phyloP scores from a whole-genome alignment of 2,329 filamentous ascomycete genomes.

The Pyrenophora seminiperda region DNA sequence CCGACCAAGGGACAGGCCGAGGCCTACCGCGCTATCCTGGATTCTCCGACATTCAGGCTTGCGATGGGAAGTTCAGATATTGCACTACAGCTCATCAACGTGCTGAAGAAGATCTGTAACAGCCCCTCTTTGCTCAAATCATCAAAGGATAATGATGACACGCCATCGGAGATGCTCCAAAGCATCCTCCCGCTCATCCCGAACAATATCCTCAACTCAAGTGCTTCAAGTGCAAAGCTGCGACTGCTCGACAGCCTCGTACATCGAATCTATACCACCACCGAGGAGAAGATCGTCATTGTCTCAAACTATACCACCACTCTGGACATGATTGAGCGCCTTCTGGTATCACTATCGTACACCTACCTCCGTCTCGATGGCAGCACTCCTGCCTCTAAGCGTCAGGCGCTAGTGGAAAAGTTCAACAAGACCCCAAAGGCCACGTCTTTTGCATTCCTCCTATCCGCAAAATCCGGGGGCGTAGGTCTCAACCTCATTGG shows the following conservation, averaged over 20 bases:
- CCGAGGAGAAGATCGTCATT: conserved; percentile 72
- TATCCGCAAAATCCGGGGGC: conserved; percentile 74
- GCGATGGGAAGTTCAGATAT: conserved; percentile 66
- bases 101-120: conserved; percentile 77
- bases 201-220: conserved; percentile 59
- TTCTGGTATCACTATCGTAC: conserved; percentile 65
- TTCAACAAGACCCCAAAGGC: conserved; percentile 67
- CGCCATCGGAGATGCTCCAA: conserved; percentile 53
- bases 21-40: conserved; percentile 67
- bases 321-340: conserved; percentile 67
- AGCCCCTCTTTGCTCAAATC: conserved; percentile 66
- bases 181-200: conserved; percentile 59
- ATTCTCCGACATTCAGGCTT: conserved; percentile 66
- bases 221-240: conserved; percentile 68
- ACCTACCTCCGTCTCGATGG: conserved; percentile 72
- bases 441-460: conserved; percentile 69
- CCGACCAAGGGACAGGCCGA: conserved; percentile 65
- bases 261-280: conserved; percentile 63
- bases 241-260: conserved; percentile 70
- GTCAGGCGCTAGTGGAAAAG: conserved; percentile 70
- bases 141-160: conserved; percentile 56
- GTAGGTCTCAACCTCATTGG: conserved; percentile 73
- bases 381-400: conserved; percentile 65
- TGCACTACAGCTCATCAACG: conserved; percentile 70
- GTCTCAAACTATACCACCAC: conserved; percentile 80